Conservation (phyloP, 805 yeast species). For the Suhomyces kilbournensis region DNA sequence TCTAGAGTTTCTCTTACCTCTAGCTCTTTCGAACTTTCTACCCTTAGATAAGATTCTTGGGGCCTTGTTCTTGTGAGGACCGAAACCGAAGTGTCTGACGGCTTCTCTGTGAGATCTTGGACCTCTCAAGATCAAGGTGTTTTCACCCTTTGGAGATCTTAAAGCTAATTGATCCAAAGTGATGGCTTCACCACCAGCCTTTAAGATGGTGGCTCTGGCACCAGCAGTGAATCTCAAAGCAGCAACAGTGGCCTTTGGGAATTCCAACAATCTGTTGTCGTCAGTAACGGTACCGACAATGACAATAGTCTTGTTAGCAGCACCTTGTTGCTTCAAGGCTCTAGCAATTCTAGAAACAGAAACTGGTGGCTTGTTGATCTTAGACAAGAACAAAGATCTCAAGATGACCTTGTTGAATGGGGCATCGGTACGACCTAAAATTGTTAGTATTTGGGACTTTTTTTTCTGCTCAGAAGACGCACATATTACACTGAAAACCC, state of each 20-base stretch:
- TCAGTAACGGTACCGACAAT: constrained; percentile 99
- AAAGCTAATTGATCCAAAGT: constrained; percentile 98
- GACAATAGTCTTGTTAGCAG: constrained; percentile 88
- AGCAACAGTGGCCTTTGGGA: constrained; percentile 97
- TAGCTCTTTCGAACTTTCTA: constrained; percentile 99
- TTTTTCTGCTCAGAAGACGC: constrained; percentile 48
- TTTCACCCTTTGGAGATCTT: constrained; percentile 99
- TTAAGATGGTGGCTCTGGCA: constrained; percentile 95
- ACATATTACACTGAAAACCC: constrained; percentile 12
- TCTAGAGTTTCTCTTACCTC: constrained; percentile 99
- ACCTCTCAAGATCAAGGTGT: constrained; percentile 97
- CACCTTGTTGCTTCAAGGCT: constrained; percentile 77
- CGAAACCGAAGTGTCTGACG: constrained; percentile 99
- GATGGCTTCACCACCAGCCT: constrained; percentile 99
- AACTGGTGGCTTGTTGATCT: constrained; percentile 99
- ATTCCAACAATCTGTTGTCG: constrained; percentile 87
- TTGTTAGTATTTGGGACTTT: constrained; percentile 30
- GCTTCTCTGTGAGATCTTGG: constrained; percentile 99
- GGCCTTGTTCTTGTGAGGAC: constrained; percentile 99
- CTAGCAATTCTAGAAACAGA: constrained; percentile 88
- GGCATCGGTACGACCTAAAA: constrained; percentile 93
- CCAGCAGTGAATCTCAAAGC: constrained; percentile 99
- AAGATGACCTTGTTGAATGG: constrained; percentile 97
- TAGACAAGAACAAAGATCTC: constrained; percentile 92
- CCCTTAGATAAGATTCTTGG: constrained; percentile 97